phyloP scores from a whole-genome alignment of 176 grass and related monocot species.

The Oryza nivara region DNA sequence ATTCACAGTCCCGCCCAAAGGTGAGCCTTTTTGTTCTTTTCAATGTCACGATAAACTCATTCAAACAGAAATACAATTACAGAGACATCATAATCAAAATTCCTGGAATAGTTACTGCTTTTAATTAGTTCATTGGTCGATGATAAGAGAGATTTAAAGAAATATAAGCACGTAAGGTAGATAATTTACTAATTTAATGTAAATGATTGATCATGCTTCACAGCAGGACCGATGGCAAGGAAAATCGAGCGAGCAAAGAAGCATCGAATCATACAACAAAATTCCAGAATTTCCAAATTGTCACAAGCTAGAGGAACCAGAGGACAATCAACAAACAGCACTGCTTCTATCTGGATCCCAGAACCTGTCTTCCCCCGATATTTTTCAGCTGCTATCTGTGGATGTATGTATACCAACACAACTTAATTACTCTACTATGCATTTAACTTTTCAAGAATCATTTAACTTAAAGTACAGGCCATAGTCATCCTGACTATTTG shows the following conservation, averaged over 20 bases:
- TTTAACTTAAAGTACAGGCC: not conserved
- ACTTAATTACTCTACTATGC: not conserved
- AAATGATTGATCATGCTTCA: constrained; percentile 22
- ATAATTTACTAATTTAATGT: not conserved
- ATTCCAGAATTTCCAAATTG: constrained; percentile 32
- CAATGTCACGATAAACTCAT: not conserved
- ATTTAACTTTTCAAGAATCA: not conserved
- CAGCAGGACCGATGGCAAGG: constrained; percentile 34
- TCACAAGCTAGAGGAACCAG: constrained; percentile 26
- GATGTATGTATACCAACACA: constrained; percentile 45
- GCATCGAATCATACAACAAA: constrained; percentile 14
- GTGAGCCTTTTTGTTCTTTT: constrained; percentile 10
- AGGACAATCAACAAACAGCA: constrained; percentile 25
- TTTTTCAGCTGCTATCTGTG: constrained; percentile 53
- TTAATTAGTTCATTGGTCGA: not conserved
- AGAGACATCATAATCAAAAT: not conserved
- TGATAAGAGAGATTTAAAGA: not conserved
- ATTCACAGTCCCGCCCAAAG: constrained; percentile 5
- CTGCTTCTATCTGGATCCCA: constrained; percentile 41
- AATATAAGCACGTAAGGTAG: constrained; percentile 3
- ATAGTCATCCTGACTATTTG: not conserved
- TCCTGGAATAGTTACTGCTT: not conserved
- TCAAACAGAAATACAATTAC: not conserved
- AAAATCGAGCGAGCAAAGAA: constrained; percentile 29
- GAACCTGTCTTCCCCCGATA: constrained; percentile 48